Conservation (phyloP, 2,329 filamentous ascomycete species). For the Fusarium secorum region DNA sequence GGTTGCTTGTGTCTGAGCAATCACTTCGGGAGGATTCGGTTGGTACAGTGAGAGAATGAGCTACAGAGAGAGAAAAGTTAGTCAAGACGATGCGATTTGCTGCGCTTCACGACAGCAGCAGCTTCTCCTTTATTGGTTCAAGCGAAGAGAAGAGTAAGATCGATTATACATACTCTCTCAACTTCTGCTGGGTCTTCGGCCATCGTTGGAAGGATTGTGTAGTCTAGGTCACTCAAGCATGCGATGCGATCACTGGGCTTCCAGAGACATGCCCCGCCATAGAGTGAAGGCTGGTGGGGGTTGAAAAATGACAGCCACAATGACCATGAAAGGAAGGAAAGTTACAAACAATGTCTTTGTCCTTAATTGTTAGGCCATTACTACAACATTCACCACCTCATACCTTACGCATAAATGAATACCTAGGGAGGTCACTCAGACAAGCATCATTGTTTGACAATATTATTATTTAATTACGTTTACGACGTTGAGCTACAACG, state of each 20-base stretch:
- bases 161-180: background rate
- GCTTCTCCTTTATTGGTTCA: too few species aligned
- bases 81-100: background rate
- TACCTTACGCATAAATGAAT: background rate
- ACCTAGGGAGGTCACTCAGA: background rate
- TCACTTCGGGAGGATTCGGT: slow-evolving; percentile 57
- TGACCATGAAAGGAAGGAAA: background rate
- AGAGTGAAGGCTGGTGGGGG: background rate
- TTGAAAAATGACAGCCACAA: background rate
- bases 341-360: background rate
- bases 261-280: background rate
- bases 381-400: background rate
- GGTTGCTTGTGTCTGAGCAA: slow-evolving; percentile 70
- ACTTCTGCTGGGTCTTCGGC: background rate
- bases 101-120: background rate
- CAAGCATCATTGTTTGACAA: background rate
- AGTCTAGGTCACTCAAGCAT: background rate
- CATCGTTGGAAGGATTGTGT: background rate
- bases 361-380: background rate
- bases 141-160: background rate
- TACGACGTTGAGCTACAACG: slow-evolving; percentile 60
- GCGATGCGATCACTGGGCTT: background rate
- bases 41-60: slow-evolving; percentile 63
- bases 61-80: slow-evolving; percentile 39
- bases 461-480: slow-evolving; percentile 34